phyloP scores from a whole-genome alignment of 306 rosid species.

The Trifolium subterraneum region DNA sequence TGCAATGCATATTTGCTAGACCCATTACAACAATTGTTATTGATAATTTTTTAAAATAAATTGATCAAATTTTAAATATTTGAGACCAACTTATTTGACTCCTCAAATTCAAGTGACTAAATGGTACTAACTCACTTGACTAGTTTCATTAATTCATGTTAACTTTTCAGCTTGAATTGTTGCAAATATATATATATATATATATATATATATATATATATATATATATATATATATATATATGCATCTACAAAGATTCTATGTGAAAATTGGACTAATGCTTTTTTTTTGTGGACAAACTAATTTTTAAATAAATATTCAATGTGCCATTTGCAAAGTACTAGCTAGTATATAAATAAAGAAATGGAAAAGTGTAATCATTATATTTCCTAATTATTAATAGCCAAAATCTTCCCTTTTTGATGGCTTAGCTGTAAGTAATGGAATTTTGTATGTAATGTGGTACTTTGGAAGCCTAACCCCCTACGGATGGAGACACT shows the following conservation, averaged over 20 bases:
- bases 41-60: not conserved
- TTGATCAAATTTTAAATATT: not conserved
- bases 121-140: no score
- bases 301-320: not conserved
- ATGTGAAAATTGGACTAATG: no score
- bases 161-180: no score
- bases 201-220: no score
- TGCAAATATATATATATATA: no score
- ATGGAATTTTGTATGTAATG: conserved; percentile 32
- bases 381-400: conserved; percentile 9
- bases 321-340: not conserved
- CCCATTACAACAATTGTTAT: not conserved
- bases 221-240: no score
- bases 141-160: no score
- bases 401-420: conserved; percentile 12
- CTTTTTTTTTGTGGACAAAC: no score
- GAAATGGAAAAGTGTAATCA: not conserved
- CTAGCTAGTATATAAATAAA: not conserved
- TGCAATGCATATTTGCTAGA: not conserved
- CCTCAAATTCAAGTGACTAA: not conserved
- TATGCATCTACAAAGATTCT: no score
- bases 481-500: conserved; percentile 35
- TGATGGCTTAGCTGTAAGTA: conserved; percentile 34
- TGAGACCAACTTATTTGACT: not conserved
- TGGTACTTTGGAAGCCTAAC: conserved; percentile 28